Conservation (phyloP, 164 flowering plant species). For the Echeveria elegans region DNA sequence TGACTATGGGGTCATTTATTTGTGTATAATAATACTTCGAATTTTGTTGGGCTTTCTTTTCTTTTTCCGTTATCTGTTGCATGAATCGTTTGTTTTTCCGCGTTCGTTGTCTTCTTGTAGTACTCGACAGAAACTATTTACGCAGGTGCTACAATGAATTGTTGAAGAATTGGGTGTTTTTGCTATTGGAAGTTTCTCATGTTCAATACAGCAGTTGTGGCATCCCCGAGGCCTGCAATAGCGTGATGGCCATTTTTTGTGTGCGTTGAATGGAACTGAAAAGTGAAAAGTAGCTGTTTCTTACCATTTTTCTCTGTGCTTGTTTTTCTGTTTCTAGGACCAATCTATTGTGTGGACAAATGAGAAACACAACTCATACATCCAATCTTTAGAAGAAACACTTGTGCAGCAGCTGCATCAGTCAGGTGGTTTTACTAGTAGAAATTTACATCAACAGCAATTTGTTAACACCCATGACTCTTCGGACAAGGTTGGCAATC, state of each 20-base stretch:
- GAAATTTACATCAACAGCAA: neutral
- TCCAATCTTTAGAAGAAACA: neutral
- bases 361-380: conserved; percentile 4
- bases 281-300: neutral
- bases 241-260: neutral
- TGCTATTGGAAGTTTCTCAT: neutral
- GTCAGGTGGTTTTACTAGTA: neutral
- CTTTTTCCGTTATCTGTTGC: neutral
- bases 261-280: neutral
- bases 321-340: neutral
- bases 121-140: neutral
- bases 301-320: neutral
- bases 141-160: neutral
- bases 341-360: conserved; percentile 6
- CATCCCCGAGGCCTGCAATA: neutral
- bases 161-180: neutral
- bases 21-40: neutral
- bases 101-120: neutral
- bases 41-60: neutral
- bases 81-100: too few relatives aligned
- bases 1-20: neutral
- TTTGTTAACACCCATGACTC: neutral
- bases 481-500: neutral
- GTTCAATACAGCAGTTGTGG: neutral
- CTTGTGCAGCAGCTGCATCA: conserved; percentile 14